Evolutionary conservation across 225 moss, liverwort and hornwort species (phyloP).

Genomic region (Anthoceros angustus): DNA sequence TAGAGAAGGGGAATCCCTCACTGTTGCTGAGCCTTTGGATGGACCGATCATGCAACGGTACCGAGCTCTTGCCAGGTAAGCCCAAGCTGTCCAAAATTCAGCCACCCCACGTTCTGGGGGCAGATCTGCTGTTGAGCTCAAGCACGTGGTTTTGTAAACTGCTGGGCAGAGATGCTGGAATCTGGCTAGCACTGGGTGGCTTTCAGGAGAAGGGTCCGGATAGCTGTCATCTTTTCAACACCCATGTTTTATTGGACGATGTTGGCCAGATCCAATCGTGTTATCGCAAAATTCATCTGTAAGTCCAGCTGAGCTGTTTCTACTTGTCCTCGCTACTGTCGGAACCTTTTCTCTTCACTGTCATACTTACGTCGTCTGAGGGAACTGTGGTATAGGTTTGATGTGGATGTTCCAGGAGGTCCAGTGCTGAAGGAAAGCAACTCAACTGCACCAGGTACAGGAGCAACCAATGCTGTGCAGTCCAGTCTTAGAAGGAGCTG

Average conservation of each 20-base stretch:
- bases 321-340: not conserved
- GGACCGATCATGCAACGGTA: conserved; percentile 84
- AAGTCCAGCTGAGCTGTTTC: conserved; percentile 6
- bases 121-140: not conserved
- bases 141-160: not conserved
- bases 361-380: too few relatives aligned
- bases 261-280: conserved; percentile 40
- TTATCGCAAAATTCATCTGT: conserved; percentile 88
- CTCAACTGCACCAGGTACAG: conserved; percentile 48
- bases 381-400: conserved; percentile 36
- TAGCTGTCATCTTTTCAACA: conserved; percentile 53
- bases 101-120: not conserved
- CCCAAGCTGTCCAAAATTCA: conserved; percentile 6
- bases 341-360: not conserved
- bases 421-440: conserved; percentile 73
- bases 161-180: conserved; percentile 61
- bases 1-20: conserved; percentile 58
- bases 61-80: conserved; percentile 66
- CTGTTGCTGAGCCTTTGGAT: conserved; percentile 62
- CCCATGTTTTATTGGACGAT: conserved; percentile 77
- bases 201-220: conserved; percentile 92
- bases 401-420: conserved; percentile 89
- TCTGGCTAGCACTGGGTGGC: conserved; percentile 90
- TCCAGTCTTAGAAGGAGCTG: not conserved
- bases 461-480: not conserved